phyloP scores from a whole-genome alignment of 805 yeast species.

The Henningerozyma blattae region DNA sequence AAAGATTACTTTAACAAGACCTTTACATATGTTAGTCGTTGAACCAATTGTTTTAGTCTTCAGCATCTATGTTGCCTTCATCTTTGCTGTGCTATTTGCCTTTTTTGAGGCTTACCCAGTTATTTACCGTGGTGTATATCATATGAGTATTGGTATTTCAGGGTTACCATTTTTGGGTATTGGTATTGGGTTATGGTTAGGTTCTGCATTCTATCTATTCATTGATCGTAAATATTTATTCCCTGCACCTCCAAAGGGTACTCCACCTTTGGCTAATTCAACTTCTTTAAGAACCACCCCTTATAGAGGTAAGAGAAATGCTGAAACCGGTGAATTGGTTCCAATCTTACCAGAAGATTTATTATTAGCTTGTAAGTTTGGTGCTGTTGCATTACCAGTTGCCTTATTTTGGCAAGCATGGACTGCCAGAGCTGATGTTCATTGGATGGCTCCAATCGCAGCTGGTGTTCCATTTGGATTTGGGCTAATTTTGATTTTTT shows the following conservation, averaged over 20 bases:
- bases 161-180: conserved; percentile 65
- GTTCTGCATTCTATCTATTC: conserved; percentile 38
- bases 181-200: conserved; percentile 52
- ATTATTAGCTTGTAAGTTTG: conserved; percentile 50
- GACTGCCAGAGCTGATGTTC: conserved; percentile 49
- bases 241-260: conserved; percentile 51
- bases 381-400: conserved; percentile 54
- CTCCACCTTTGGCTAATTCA: conserved; percentile 31
- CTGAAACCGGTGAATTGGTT: conserved; percentile 34
- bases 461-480: conserved; percentile 75
- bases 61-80: conserved; percentile 59
- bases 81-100: conserved; percentile 68
- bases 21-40: conserved; percentile 52
- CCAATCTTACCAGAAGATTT: conserved; percentile 51
- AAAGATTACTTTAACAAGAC: conserved; percentile 43
- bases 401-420: conserved; percentile 75
- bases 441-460: conserved; percentile 67
- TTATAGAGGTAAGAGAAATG: conserved; percentile 35
- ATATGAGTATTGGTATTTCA: conserved; percentile 46
- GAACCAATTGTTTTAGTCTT: conserved; percentile 69
- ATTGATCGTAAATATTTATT: conserved; percentile 40
- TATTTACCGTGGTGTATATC: conserved; percentile 56
- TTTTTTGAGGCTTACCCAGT: conserved; percentile 67
- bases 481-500: conserved; percentile 60
- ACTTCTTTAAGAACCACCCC: conserved; percentile 16